A percentile compares a stretch with the other conserved stretches of the same genome.
phyloP scores from a whole-genome alignment of 441 rosid genomes.

The Mallotus japonicus region DNA sequence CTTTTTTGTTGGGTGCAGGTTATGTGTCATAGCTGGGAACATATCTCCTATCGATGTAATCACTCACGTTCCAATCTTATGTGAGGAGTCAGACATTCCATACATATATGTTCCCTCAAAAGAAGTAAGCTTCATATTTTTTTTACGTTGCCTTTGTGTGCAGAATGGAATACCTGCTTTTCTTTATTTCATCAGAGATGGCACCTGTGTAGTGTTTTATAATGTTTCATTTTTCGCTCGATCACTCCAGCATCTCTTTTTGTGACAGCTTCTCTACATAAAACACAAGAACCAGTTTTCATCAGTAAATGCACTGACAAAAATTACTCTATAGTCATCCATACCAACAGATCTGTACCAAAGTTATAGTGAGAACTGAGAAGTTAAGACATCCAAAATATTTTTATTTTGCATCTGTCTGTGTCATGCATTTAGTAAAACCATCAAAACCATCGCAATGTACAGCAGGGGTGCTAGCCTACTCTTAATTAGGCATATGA shows the following conservation, averaged over 20 bases:
- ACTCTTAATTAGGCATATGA: neutral
- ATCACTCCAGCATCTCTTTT: neutral
- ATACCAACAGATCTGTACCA: neutral
- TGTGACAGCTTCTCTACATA: neutral
- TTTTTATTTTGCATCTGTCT: neutral
- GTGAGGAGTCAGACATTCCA: constrained; percentile 70
- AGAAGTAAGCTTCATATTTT: constrained; percentile 52
- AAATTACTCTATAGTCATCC: neutral
- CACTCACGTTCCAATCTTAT: constrained; percentile 81
- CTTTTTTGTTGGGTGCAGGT: constrained; percentile 40
- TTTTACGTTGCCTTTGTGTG: neutral
- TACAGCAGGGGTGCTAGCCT: no score
- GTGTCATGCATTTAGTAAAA: neutral
- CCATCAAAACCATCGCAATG: no score
- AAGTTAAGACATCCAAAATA: neutral
- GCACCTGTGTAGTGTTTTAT: neutral
- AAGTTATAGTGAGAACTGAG: neutral
- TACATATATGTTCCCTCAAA: constrained; percentile 84
- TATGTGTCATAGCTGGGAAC: constrained; percentile 87
- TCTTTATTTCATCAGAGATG: neutral
- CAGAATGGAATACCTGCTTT: neutral
- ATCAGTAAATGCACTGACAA: neutral
- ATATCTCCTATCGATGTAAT: constrained; percentile 95
- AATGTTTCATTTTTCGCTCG: neutral
- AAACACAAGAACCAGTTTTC: neutral